phyloP scores from a whole-genome alignment of 148 eudicot genomes.

The Dysphania ambrosioides region DNA sequence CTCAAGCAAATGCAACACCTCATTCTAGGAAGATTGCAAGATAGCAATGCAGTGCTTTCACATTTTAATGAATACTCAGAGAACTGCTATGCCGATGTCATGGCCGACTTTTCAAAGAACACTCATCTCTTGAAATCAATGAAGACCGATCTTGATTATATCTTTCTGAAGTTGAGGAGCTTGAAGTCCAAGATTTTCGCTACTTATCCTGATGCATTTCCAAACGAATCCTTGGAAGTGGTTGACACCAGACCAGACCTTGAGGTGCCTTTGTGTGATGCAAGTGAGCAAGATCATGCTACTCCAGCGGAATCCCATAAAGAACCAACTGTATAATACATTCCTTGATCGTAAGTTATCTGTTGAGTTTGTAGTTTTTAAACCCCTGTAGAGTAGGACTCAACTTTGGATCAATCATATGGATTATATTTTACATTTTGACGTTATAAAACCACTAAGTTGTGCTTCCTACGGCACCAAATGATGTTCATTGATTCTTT shows the following conservation, averaged over 20 bases:
- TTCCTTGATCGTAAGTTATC: neutral
- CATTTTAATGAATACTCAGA: slow-evolving; percentile 87
- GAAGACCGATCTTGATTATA: slow-evolving; percentile 89
- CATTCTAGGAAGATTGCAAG: slow-evolving; percentile 93
- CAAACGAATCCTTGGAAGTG: slow-evolving; percentile 58
- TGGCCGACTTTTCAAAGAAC: slow-evolving; percentile 64
- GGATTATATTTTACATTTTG: too few relatives aligned
- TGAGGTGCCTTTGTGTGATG: slow-evolving; percentile 38
- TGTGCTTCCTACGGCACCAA: too few relatives aligned
- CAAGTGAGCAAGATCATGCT: slow-evolving; percentile 17
- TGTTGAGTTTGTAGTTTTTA: neutral
- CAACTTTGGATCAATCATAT: neutral
- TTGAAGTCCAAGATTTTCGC: slow-evolving; percentile 66
- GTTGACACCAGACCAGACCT: slow-evolving; percentile 82
- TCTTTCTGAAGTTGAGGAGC: slow-evolving; percentile 88
- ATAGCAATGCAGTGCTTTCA: slow-evolving; percentile 89
- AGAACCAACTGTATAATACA: neutral
- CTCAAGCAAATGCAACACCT: slow-evolving; percentile 35
- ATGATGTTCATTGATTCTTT: too few relatives aligned
- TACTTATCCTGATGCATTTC: slow-evolving; percentile 91
- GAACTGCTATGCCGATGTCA: slow-evolving; percentile 69
- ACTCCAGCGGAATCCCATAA: neutral
- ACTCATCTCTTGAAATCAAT: slow-evolving; percentile 73
- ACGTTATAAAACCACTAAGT: too few relatives aligned
- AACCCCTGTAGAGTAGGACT: neutral